Conservation (phyloP, 371 early-diverging fungal genomes). For the Mortierella polycephala region DNA sequence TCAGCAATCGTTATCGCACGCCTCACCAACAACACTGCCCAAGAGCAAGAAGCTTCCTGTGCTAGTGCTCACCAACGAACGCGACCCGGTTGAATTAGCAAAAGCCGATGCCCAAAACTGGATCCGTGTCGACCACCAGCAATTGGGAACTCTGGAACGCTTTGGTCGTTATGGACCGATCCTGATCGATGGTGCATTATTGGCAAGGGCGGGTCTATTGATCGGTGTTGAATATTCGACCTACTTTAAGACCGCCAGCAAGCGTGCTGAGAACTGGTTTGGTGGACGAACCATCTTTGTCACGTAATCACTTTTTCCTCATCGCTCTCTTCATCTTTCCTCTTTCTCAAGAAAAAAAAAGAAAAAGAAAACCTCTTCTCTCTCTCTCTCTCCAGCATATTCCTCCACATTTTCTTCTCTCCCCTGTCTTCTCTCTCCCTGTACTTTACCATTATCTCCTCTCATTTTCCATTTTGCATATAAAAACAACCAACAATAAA, state of each 20-base stretch:
- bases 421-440: neutral
- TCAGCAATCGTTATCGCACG: neutral
- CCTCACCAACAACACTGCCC: neutral
- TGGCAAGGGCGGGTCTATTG: conserved; percentile 27
- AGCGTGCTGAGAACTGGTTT: conserved; percentile 40
- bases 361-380: neutral
- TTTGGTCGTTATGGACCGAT: conserved; percentile 44
- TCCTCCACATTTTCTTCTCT: neutral
- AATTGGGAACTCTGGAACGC: conserved; percentile 26
- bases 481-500: conserved; percentile 2
- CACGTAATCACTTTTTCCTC: conserved; percentile 7
- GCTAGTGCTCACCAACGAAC: conserved; percentile 41
- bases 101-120: conserved; percentile 40
- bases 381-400: neutral
- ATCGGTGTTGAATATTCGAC: conserved; percentile 52
- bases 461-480: neutral
- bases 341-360: neutral
- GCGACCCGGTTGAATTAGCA: conserved; percentile 32
- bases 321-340: neutral
- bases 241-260: conserved; percentile 39
- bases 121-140: conserved; percentile 40
- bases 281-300: conserved; percentile 30
- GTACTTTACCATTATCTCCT: neutral
- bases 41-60: conserved; percentile 20
- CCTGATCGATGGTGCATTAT: conserved; percentile 40